Conservation (phyloP, 2,329 filamentous ascomycete genomes). For the Neofusicoccum sp. region DNA sequence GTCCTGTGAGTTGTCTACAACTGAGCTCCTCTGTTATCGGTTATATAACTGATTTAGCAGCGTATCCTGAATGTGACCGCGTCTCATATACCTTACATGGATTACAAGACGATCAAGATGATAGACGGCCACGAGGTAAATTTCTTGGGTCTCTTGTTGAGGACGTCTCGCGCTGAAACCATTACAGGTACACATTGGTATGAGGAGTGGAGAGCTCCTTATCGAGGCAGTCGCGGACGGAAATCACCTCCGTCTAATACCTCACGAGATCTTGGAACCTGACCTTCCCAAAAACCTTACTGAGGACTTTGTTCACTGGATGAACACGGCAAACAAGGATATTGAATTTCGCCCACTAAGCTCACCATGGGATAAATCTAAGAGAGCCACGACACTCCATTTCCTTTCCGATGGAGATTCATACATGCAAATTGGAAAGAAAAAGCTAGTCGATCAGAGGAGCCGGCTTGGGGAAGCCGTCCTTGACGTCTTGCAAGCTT, state of each 20-base stretch:
- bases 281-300: conserved; percentile 37
- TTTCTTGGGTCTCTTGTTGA: neutral
- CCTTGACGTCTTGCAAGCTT: neutral
- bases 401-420: neutral
- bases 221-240: conserved; percentile 25
- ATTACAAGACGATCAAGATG: neutral
- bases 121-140: neutral
- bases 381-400: neutral
- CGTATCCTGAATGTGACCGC: neutral
- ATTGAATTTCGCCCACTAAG: conserved; percentile 40
- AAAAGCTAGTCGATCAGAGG: neutral
- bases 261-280: conserved; percentile 30
- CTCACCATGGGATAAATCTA: conserved; percentile 30
- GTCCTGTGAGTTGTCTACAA: conserved; percentile 23
- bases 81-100: neutral
- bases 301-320: conserved; percentile 32
- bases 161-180: conserved; percentile 7
- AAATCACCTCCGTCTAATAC: conserved; percentile 37
- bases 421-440: conserved; percentile 21
- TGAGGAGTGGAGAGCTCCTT: conserved; percentile 29
- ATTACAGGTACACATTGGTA: conserved; percentile 42
- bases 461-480: neutral
- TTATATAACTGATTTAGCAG: neutral
- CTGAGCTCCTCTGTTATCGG: too few species aligned
- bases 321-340: neutral